Percentiles rank a stretch among this genome's conserved stretches.
phyloP scores from a whole-genome alignment of 73 alveolate species.

The Stentor coeruleus region DNA sequence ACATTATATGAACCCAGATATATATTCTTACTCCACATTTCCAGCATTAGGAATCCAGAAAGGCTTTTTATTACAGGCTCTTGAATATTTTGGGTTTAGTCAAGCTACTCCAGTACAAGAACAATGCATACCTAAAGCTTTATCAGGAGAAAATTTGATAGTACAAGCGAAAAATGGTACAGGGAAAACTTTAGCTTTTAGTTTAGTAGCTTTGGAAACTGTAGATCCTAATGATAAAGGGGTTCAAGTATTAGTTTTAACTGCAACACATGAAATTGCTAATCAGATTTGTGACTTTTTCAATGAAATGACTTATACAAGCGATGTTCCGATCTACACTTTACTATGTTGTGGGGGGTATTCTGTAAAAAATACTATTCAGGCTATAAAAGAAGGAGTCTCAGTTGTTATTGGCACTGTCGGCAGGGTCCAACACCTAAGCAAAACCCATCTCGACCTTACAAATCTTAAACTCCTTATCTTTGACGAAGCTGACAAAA shows the following conservation, averaged over 20 bases:
- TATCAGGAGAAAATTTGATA: slow-evolving; percentile 69
- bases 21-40: slow-evolving; percentile 38
- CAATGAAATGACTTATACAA: slow-evolving; percentile 79
- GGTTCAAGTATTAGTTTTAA: slow-evolving; percentile 77
- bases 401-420: slow-evolving; percentile 92
- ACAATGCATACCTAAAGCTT: slow-evolving; percentile 73
- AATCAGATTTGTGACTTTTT: slow-evolving; percentile 77
- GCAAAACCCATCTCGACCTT: not conserved
- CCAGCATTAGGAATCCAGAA: slow-evolving; percentile 60
- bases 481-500: slow-evolving; percentile 48
- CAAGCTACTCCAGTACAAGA: slow-evolving; percentile 83
- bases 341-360: slow-evolving; percentile 86
- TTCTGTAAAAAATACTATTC: slow-evolving; percentile 77
- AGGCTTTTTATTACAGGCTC: slow-evolving; percentile 55
- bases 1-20: too few relatives aligned
- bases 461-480: slow-evolving; percentile 11
- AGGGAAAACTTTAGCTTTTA: slow-evolving; percentile 95
- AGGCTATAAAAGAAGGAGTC: slow-evolving; percentile 72
- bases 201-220: slow-evolving; percentile 79
- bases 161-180: slow-evolving; percentile 98
- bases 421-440: slow-evolving; percentile 50
- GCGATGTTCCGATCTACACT: slow-evolving; percentile 84
- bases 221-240: slow-evolving; percentile 60
- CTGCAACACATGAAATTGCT: slow-evolving; percentile 97
- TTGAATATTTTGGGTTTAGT: slow-evolving; percentile 71